Evolutionary conservation across 164 flowering plant species (phyloP), one percentile per base, ranked within the genome.

Genomic region (Piper betle): DNA sequence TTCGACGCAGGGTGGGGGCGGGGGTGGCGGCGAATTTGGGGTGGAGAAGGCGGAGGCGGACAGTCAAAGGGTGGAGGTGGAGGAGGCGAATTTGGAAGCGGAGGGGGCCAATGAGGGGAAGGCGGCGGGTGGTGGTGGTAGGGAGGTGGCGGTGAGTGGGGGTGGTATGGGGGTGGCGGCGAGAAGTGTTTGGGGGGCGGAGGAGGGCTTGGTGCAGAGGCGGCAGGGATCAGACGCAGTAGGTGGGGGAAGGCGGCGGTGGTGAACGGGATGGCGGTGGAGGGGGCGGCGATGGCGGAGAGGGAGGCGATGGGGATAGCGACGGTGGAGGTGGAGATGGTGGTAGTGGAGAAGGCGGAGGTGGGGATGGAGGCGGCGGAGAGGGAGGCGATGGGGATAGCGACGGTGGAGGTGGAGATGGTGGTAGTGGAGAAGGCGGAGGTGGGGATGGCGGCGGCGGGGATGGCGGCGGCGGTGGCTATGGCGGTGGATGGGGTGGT

Each of bases 181-280:
- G 60, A 17, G 7, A 1, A 48, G 33, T 37, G 58, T 13, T 8
- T 55, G 25, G 64, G 63, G 5, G 61, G 54, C 19, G 39, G 53
- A 53, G 64, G 56, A 25, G 69, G 18, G 9, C 55, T 39, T n/a
- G 68, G 40, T 41, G 64, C n/a, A n/a, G 39, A 7, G 56, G 17
- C 10, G 40, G 7, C 53, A 61, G 55, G 13, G 37, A 41, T 4
- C 43, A 9, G 43, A 41, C 43, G 9, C 43, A 41, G 43, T 41
- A 7, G 2, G 50, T 10, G 6, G 50, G 50, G 2, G 50, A 6
- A 3, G 50, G 50, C 1, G 50, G 8, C 10, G 50, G 50, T 43
- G 50, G 50, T 3, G 50, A 6, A 3, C 12, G 50, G 2, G 50
- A 7, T 8, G 50, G 50, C 2, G 50, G 50, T 6, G 50, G 50